These are phyloP conservation scores for Chloris gayana DNA, from an alignment of 176 grass and related monocot genomes.

Conservation along the genomic window DNA sequence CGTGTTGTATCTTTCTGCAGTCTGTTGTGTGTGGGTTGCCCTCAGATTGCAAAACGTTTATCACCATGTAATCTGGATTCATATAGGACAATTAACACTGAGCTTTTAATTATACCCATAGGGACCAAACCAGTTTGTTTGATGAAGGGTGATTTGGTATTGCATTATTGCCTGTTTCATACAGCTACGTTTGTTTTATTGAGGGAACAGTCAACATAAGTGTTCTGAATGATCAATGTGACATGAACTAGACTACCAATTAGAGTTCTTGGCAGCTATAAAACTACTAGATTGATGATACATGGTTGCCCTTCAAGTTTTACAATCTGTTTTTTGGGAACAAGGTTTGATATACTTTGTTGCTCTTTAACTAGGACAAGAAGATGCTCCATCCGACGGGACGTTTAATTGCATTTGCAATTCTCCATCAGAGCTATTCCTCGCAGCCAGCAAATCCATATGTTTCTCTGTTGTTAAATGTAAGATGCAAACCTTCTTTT, in stretches of 20 bases:
- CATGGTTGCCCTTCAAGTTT: background rate
- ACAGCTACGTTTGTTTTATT: background rate
- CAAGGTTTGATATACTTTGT: conserved; percentile 26
- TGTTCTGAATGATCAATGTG: background rate
- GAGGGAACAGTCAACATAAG: background rate
- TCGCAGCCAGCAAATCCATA: conserved; percentile 73
- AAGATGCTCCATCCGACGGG: conserved; percentile 78
- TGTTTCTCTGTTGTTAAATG: conserved; percentile 75
- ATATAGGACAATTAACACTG: background rate
- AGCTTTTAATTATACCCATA: background rate
- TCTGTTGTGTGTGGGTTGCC: conserved; percentile 10
- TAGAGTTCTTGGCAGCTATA: no score
- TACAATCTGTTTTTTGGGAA: background rate
- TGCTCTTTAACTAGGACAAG: conserved; percentile 70
- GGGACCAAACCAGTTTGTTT: background rate
- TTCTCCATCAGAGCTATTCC: conserved; percentile 84
- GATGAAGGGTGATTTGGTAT: background rate
- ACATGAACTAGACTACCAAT: no score
- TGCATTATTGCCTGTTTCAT: background rate
- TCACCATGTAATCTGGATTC: background rate
- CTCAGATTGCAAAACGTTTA: background rate
- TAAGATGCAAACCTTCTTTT: conserved; percentile 44
- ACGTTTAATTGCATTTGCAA: conserved; percentile 90
- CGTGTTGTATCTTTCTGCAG: background rate
- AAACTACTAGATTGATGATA: no score